A percentile compares a stretch with the other conserved stretches of the same genome.
Conservation (phyloP, 164 flowering plant species). For the Vitis amurensis region DNA sequence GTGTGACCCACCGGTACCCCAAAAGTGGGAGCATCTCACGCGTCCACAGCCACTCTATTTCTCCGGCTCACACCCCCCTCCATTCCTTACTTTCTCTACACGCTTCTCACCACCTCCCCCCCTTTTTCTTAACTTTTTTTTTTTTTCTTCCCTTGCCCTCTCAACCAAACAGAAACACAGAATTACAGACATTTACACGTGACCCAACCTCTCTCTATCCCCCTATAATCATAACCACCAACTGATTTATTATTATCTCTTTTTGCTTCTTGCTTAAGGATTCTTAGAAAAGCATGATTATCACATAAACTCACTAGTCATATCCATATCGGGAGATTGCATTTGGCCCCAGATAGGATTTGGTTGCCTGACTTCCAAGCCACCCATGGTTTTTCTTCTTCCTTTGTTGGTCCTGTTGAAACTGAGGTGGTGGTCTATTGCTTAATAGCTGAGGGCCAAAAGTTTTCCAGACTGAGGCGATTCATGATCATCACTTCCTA, state of each 20-base stretch:
- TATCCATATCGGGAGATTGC: background rate
- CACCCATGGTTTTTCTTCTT: no score
- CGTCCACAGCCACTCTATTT: constrained; percentile 1
- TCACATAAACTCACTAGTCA: background rate
- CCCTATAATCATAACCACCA: constrained; percentile 11
- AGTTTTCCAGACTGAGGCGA: no score
- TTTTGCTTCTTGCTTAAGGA: background rate
- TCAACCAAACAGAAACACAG: constrained; percentile 5
- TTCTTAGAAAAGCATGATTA: background rate
- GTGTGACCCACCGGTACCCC: constrained; percentile 36
- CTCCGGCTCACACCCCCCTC: constrained; percentile 3
- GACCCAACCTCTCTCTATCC: constrained; percentile 29
- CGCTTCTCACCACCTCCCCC: constrained; percentile 25
- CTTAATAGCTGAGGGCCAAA: no score
- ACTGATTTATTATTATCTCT: constrained; percentile 8
- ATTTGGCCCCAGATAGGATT: no score
- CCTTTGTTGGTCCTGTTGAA: no score
- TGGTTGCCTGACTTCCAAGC: no score
- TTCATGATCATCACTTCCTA: no score
- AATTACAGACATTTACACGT: constrained; percentile 31
- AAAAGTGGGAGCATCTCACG: constrained; percentile 31
- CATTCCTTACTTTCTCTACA: constrained; percentile 25
- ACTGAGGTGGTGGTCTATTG: no score
- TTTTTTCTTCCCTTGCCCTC: background rate
- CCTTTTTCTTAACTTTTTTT: constrained; percentile 1